Base-by-base conservation (phyloP, 2,329 filamentous ascomycete species). In the Claviceps humidiphila region DNA sequence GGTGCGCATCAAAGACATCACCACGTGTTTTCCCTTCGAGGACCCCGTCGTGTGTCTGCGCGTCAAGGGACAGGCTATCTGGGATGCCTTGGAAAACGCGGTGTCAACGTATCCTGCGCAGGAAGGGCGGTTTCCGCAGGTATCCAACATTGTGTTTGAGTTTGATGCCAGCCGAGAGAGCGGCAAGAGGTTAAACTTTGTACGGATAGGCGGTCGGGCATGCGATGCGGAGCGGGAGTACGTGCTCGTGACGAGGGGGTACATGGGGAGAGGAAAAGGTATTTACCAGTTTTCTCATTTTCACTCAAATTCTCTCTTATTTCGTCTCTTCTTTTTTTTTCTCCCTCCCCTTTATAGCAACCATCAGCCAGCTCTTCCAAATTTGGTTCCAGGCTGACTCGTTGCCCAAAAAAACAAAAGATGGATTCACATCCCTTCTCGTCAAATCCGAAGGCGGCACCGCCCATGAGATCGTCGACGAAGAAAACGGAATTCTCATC, bases 11-110 rank as follows among this genome's bases (percentile, higher is more conserved):
- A 87, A 87, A 61, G 88, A 94, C 60, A 80, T 94, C n/a, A 79
- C 89, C 53, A 86, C 87, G 49, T 95, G 88, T 62, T 95, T 95
- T 58, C 90, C 90, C 0, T 95, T 96, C 59, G 89, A 95, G 63
- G 89, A 95, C 57, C 89, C 89, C 0, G 85, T 90, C 1, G 84
- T 95, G 0, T 80, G 94, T 4, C 72, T 95, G 54, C 78, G 77
- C 38, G 75, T 89, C 4, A 81, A 73, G 0, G 90, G 90, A 0
- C 74, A 80, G 59, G 85, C 83, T 1, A 80, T 96, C 37, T 73
- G 83, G 60, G 83, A 81, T n/a, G 89, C 89, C 0, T 67, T 95
- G 2, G 89, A 95, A 65, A 95, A 95, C 59, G 81, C 84, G 0
- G 82, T 96, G 0, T 84, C 82, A 43, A 77, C 81, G 59, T 87